phyloP scores from a whole-genome alignment of 441 rosid species.

The Populus hybrid region DNA sequence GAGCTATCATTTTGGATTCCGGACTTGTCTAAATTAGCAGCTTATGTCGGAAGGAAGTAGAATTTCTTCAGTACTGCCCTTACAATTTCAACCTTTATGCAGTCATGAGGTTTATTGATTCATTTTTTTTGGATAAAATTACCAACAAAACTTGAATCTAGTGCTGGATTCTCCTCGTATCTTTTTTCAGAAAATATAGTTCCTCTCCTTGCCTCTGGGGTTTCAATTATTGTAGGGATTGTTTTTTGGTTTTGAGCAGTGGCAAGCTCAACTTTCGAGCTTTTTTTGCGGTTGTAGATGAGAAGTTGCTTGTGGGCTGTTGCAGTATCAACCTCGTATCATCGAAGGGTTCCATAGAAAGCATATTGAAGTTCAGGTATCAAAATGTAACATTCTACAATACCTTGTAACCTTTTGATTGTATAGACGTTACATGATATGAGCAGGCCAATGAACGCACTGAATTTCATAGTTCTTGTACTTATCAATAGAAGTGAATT shows the following conservation, averaged over 20 bases:
- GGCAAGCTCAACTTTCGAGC: not conserved
- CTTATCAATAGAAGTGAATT: not conserved
- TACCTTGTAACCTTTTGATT: not conserved
- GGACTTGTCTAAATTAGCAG: constrained; percentile 82
- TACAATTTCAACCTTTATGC: not conserved
- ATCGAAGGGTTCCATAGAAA: not conserved
- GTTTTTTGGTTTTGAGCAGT: not conserved
- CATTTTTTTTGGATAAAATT: not conserved
- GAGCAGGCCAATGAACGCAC: not conserved
- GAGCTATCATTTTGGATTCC: constrained; percentile 89
- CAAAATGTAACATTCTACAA: not conserved
- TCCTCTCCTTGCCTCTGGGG: not conserved
- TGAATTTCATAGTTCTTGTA: too few species aligned
- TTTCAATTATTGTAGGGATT: not conserved
- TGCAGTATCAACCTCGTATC: not conserved
- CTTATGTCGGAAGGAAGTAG: constrained; percentile 84
- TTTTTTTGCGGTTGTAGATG: not conserved
- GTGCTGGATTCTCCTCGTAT: not conserved
- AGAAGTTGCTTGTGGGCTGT: not conserved
- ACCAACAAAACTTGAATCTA: not conserved
- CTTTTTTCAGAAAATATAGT: not conserved
- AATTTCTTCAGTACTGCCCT: not conserved
- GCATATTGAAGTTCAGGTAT: not conserved
- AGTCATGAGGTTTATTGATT: constrained; percentile 6
- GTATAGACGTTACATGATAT: not conserved